Conservation (phyloP, 148 eudicot genomes). For the Silene conica region DNA sequence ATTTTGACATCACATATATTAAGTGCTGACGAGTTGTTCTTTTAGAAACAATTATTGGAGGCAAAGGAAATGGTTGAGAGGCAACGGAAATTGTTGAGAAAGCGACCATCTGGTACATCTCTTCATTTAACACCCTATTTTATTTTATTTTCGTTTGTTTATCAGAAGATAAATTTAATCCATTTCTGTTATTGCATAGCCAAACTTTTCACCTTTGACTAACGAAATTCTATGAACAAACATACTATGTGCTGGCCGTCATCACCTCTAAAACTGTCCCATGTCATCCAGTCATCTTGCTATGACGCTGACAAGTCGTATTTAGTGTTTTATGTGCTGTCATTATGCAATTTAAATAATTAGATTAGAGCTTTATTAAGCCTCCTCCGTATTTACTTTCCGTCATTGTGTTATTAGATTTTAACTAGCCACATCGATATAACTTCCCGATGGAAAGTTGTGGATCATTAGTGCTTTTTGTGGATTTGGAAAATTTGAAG, state of each 20-base stretch:
- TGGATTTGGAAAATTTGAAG: too few relatives aligned
- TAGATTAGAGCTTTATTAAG: too few relatives aligned
- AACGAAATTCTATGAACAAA: neutral
- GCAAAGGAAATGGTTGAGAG: constrained; percentile 86
- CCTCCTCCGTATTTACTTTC: too few relatives aligned
- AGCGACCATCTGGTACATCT: constrained; percentile 65
- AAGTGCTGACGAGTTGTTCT: constrained; percentile 17
- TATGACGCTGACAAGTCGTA: too few relatives aligned
- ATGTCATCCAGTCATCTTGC: too few relatives aligned
- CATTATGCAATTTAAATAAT: too few relatives aligned
- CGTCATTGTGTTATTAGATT: too few relatives aligned
- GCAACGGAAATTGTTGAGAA: constrained; percentile 77
- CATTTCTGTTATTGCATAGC: constrained; percentile 3
- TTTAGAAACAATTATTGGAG: constrained; percentile 76
- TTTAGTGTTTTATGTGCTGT: too few relatives aligned
- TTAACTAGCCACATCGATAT: too few relatives aligned
- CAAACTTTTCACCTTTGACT: neutral
- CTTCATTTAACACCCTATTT: neutral
- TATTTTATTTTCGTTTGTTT: too few relatives aligned
- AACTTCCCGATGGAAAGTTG: too few relatives aligned
- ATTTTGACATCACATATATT: neutral
- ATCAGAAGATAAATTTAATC: neutral
- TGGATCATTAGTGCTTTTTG: too few relatives aligned
- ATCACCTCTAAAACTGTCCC: neutral
- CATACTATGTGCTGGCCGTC: constrained; percentile 2